Evolutionary conservation across 2,329 filamentous ascomycete species (phyloP).

Genomic region (Aspergillus aculeatinus): DNA sequence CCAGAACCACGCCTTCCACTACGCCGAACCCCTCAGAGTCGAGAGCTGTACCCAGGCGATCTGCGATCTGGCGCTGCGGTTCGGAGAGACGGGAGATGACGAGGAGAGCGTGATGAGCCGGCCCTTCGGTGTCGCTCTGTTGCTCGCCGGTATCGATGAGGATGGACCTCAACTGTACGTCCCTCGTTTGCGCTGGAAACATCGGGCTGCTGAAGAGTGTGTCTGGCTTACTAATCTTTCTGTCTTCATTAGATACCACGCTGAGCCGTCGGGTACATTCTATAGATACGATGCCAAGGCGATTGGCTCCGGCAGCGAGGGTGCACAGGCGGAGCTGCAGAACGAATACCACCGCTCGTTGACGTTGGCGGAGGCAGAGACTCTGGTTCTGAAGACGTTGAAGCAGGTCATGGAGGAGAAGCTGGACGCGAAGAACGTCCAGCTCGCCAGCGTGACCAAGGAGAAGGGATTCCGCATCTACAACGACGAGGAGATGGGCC

Average conservation of each 20-base stretch:
- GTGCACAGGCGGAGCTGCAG: conserved; percentile 94
- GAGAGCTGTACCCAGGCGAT: conserved; percentile 99
- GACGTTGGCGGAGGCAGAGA: conserved; percentile 89
- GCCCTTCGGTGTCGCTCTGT: conserved; percentile 91
- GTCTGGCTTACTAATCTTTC: background rate
- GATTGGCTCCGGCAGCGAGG: conserved; percentile 95
- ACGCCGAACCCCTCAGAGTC: conserved; percentile 88
- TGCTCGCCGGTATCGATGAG: conserved; percentile 97
- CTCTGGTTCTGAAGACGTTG: conserved; percentile 91
- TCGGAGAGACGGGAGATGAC: conserved; percentile 94
- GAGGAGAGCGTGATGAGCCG: conserved; percentile 99
- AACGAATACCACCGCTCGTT: conserved; percentile 99
- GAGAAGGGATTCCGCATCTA: conserved; percentile 99
- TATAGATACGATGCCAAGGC: conserved; percentile 99
- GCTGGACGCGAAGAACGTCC: conserved; percentile 96
- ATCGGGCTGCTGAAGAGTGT: background rate
- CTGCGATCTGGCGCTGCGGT: conserved; percentile 92
- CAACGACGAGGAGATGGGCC: conserved; percentile 93
- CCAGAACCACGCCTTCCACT: conserved; percentile 97
- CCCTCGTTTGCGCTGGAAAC: background rate
- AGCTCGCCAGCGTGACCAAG: conserved; percentile 95
- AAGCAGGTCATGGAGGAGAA: conserved; percentile 99
- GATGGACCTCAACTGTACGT: conserved; percentile 83
- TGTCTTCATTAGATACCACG: conserved; percentile 68
- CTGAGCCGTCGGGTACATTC: conserved; percentile 96